Percentiles rank a stretch among this genome's conserved stretches.
Conservation (phyloP, 2,329 filamentous ascomycete genomes). For the Grosmannia clavigera region DNA sequence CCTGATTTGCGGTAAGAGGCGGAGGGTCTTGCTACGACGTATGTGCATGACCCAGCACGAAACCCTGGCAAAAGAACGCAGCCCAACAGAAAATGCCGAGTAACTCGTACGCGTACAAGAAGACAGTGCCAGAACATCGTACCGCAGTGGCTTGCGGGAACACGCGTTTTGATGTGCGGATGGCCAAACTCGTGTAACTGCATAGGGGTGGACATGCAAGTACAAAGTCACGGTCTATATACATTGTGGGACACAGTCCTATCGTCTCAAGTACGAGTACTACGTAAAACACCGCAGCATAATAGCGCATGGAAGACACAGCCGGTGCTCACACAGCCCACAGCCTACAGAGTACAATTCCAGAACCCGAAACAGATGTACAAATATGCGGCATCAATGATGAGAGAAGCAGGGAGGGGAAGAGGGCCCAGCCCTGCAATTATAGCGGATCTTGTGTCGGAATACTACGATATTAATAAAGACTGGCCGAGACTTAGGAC, state of each 20-base stretch:
- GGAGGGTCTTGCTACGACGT: no score
- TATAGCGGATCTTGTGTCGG: background rate
- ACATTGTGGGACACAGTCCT: background rate
- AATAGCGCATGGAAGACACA: background rate
- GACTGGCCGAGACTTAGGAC: background rate
- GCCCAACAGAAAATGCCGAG: no score
- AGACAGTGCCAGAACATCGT: no score
- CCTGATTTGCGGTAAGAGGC: no score
- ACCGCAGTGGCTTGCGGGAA: background rate
- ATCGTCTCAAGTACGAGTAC: no score
- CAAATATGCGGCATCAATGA: background rate
- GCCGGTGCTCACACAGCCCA: background rate
- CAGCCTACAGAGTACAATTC: background rate
- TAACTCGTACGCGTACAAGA: no score
- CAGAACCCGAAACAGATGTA: background rate
- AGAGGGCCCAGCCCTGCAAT: constrained; percentile 1
- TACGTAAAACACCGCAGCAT: background rate
- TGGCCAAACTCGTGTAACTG: background rate
- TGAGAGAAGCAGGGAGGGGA: background rate
- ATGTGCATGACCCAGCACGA: no score
- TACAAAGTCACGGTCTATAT: background rate
- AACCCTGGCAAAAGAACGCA: no score
- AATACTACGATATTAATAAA: background rate
- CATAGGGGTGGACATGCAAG: background rate
- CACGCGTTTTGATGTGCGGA: background rate